These are phyloP conservation scores for Amesomyces nigricolor DNA, from an alignment of 2,329 filamentous ascomycete genomes.

Conservation along the genomic window DNA sequence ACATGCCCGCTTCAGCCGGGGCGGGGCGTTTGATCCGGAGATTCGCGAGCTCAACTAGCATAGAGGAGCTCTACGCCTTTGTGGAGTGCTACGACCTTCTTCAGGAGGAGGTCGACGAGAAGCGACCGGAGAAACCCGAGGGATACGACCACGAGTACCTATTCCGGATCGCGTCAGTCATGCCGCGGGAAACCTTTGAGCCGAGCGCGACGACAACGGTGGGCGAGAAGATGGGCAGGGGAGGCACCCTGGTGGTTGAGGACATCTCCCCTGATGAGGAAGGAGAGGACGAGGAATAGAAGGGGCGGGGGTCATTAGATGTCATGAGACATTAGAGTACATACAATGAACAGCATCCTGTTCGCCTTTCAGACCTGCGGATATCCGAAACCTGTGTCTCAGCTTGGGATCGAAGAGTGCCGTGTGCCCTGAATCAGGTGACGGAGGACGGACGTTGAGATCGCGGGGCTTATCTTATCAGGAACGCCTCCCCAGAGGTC, in stretches of 20 bases:
- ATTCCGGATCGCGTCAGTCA: constrained; percentile 79
- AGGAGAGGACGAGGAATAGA: constrained; percentile 28
- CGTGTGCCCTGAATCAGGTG: too few species aligned
- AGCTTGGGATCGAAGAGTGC: too few species aligned
- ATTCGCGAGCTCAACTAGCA: constrained; percentile 61
- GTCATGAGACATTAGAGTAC: neutral
- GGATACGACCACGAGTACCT: constrained; percentile 74
- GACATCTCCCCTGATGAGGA: constrained; percentile 37
- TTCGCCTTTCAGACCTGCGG: too few species aligned
- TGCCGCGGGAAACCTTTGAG: constrained; percentile 78
- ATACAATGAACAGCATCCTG: too few species aligned
- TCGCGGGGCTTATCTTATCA: constrained; percentile 9
- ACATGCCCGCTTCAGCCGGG: constrained; percentile 54
- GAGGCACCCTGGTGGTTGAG: constrained; percentile 88
- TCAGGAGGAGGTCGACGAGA: constrained; percentile 33
- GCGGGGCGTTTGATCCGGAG: constrained; percentile 71
- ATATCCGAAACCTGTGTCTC: too few species aligned
- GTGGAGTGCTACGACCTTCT: constrained; percentile 81
- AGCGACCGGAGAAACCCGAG: constrained; percentile 48
- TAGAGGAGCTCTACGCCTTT: constrained; percentile 93
- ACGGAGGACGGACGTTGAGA: neutral
- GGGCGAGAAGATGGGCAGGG: constrained; percentile 68
- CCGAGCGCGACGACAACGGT: constrained; percentile 61
- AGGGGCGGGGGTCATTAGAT: neutral
- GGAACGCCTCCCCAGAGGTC: neutral